Evolutionary conservation across 768 basidiomycete species (phyloP), one percentile per base, ranked within the genome.

Genomic region (Tulasnella sp.): DNA sequence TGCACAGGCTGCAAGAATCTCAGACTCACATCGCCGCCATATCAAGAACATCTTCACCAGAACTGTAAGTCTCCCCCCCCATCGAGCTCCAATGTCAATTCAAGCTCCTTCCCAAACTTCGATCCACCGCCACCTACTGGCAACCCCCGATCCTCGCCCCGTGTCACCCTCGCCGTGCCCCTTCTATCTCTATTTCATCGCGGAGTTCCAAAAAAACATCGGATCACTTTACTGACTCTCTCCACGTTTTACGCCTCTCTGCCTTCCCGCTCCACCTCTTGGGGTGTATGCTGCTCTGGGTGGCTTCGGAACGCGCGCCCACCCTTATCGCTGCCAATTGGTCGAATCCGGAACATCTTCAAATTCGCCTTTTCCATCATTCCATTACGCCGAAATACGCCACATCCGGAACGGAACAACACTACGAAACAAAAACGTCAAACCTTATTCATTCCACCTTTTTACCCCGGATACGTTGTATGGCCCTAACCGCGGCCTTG

Each of bases 1-100:
- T 96, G 46, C 90, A 92, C 79, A 87, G 87, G 16, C 78, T 86
- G 24, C 84, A 88, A 86, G 3, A 89, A 85, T 20, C 89, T 91
- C 0, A 86, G 87, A 11, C 88, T 95, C 75, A 93, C 93, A 0
- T 93, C 54, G 77, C 77, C 6, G 77, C 92, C 1, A 93, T 93
- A 80, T 96, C 94, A 9, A 88, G 95, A 69, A 95, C 95, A 0
- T 83, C 86, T 82, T 92, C 94, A 0, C 88, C 92, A 0, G 88
- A 88, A 78, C 86, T 95, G 96, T 96, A 84, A 83, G 92, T 85
- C 4, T 50, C 11, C 54, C 24, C 78, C n/a, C 75, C 78, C 6
- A 2, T 37, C 37, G 37, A 37, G 37, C 37, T 37, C 37, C 37
- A 37, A 37, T 37, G 37, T 37, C 37, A 37, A 37, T 37, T 37